Base-by-base conservation (phyloP, 1,139 yeast genomes). In the Suhomyces kunorum region DNA sequence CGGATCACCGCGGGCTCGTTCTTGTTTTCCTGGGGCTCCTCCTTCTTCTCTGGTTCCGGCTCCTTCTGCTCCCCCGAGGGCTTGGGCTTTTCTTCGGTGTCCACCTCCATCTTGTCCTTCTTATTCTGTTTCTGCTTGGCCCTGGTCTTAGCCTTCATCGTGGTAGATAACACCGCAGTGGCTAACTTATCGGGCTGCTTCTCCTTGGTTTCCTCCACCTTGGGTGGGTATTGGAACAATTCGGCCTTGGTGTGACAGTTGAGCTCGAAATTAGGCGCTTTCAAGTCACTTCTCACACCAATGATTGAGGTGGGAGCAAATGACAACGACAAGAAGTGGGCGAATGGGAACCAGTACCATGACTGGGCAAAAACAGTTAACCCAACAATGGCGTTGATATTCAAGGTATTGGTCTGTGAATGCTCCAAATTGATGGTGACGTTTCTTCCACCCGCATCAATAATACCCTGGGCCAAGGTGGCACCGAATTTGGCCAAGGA, bases 341-440 rank as follows among this genome's bases (percentile, higher is more conserved):
- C 82, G 46, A 90, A 75, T 48, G 99, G 98, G 80, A 84, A 94
- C 98, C 98, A 92, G 67, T 89, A 89, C 99, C 99, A 92, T 58
- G 87, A 87, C 66, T 92, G 99, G 6, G 85, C 73, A 61, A 92
- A 94, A 46, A 92, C 78, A 0, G 95, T 82, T 54, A 94, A 72
- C 30, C 99, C 98, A 44, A 90, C 95, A 53, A 94, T 83, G 0
- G 97, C 94, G 58, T 86, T 86, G 62, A 84, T 81, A 62, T 92
- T 92, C 50, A 92, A 76, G 12, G 96, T 89, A 46, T 89, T 95
- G 26, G 96, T 88, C 51, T 88, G 92, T n/a, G 82, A 58, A 60
- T 92, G 87, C 63, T 92, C 98, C 42, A 92, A 73, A 52, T 86
- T 86, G 49, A 92, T 89, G 1, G 98, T 90, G n/a, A 87, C 95